Evolutionary conservation across 169 alveolate genomes (phyloP).

Genomic region (Eimeria falciformis): DNA sequence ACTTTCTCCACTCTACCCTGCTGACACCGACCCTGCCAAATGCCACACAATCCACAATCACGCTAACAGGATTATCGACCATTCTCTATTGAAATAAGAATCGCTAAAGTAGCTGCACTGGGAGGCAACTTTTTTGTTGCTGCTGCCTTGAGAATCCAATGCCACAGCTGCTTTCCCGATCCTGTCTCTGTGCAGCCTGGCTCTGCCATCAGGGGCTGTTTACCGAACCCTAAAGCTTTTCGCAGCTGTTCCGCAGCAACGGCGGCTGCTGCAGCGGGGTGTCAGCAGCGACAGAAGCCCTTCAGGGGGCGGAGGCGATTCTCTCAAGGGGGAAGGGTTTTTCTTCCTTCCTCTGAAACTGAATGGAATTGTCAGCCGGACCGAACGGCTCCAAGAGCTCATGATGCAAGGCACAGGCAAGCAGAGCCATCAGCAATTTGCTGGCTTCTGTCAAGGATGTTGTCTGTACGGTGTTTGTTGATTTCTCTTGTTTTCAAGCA

Average conservation of each 20-base stretch:
- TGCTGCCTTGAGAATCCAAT: no score
- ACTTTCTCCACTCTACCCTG: neutral
- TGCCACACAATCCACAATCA: no score
- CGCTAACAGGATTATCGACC: no score
- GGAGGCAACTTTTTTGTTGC: no score
- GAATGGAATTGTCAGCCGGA: conserved; percentile 5
- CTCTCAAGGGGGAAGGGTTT: neutral
- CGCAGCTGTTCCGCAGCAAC: conserved; percentile 43
- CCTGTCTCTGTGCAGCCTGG: conserved; percentile 1
- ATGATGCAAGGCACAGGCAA: conserved; percentile 63
- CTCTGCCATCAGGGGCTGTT: neutral
- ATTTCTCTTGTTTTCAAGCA: neutral
- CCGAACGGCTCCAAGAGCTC: conserved; percentile 35
- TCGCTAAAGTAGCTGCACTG: no score
- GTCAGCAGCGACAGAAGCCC: neutral
- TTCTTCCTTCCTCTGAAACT: conserved; percentile 4
- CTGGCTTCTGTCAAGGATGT: neutral
- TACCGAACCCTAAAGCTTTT: conserved; percentile 1
- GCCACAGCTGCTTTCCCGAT: neutral
- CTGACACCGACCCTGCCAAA: no score
- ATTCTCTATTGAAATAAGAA: no score
- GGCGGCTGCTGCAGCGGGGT: conserved; percentile 59
- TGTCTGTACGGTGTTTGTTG: neutral
- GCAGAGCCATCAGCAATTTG: neutral
- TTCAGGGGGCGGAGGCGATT: conserved; percentile 31